Base-by-base conservation (phyloP, 140 eudicot species). In the Cichorium intybus region DNA sequence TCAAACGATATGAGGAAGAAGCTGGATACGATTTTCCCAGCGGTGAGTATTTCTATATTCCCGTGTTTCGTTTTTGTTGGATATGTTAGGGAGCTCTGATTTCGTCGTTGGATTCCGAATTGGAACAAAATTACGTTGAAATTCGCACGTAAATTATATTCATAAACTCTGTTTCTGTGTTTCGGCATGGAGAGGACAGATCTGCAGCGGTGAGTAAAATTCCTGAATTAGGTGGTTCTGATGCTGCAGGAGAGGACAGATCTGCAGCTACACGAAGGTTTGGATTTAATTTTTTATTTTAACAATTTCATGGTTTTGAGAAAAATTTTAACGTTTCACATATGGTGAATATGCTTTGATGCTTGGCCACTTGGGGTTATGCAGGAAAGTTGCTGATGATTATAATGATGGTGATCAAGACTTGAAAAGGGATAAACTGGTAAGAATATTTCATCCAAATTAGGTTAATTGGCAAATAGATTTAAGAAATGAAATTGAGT, bases 11-110 rank as follows among this genome's bases (percentile, higher is more conserved):
- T 87, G 95, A 87, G 90, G 77, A 87, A 87, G 88, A 87, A 84
- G 74, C 88, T 87, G 47, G 95, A 83, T 53, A 83, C 95, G 20
- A 90, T 90, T 60, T 87, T 87, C 79, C 95, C 95, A 1, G 90
- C 95, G 18, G 95, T 87, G 27, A 83, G 78, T 69, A 22, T 18
- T 37, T 31, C 24, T 10, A 4, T 7, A 35, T 67, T n/a, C 16
- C 5, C 31, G 10, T 33, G 10, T 26, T 33, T 16, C 14, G n/a
- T 51, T 15, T 71, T 24, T 15, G 24, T 66, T 58, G 34, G 59
- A 26, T 11, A 7, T 26, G 23, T 54, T 53, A 41, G 11, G 62
- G 12, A 46, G 46, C 45, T 26, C 43, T 11, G 27, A 16, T 28
- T 62, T 46, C 55, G 5, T 11, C 7, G 20, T 60, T 10, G n/a